These are phyloP conservation scores for Apiospora phragmitis DNA, from an alignment of 2,329 filamentous ascomycete genomes.

Conservation along the genomic window DNA sequence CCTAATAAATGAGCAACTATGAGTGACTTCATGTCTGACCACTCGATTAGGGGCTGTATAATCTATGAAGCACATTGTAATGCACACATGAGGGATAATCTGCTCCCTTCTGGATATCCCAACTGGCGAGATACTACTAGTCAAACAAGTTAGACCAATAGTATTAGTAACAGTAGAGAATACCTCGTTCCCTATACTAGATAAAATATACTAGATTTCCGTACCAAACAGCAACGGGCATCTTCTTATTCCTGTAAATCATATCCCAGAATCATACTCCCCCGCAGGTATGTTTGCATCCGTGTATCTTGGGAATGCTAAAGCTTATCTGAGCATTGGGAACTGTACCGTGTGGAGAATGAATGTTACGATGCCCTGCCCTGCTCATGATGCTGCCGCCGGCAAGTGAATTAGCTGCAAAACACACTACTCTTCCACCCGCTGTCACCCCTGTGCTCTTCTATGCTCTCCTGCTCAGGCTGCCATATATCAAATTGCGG, in stretches of 20 bases:
- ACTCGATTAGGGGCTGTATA: background rate
- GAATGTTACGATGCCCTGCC: background rate
- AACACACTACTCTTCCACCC: background rate
- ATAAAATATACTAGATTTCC: background rate
- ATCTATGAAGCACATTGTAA: background rate
- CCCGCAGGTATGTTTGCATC: background rate
- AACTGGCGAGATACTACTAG: background rate
- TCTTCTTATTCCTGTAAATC: background rate
- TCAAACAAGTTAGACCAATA: background rate
- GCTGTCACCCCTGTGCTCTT: background rate
- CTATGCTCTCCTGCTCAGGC: background rate
- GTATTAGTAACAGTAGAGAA: background rate
- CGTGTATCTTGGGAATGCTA: background rate
- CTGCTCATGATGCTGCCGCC: background rate
- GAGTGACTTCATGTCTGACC: background rate
- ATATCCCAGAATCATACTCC: no score
- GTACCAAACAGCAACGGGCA: no score
- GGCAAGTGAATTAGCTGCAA: background rate
- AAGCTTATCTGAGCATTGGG: background rate
- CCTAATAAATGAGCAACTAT: background rate
- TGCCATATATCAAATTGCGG: background rate
- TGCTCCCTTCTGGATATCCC: background rate
- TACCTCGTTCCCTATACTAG: background rate
- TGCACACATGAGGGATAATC: no score
- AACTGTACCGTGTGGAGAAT: background rate